phyloP scores from a whole-genome alignment of 2,329 filamentous ascomycete species.

The Talaromyces sp. region DNA sequence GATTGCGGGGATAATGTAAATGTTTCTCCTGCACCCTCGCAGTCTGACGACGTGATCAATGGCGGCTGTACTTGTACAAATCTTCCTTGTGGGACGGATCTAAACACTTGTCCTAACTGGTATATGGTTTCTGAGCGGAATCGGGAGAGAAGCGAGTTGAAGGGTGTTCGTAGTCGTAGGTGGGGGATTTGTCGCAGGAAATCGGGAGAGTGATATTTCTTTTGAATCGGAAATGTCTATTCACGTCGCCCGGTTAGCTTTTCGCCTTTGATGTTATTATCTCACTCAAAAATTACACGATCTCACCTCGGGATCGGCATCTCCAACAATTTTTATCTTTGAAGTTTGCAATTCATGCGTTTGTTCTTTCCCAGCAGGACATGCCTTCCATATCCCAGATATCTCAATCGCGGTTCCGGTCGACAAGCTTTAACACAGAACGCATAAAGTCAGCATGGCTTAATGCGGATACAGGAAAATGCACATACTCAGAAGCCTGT shows the following conservation, averaged over 20 bases:
- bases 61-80: conserved; percentile 73
- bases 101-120: conserved; percentile 70
- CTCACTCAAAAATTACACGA: background rate
- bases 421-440: conserved; percentile 70
- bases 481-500: conserved; percentile 65
- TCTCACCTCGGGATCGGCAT: conserved; percentile 71
- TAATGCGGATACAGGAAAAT: background rate
- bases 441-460: background rate
- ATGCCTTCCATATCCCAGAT: conserved; percentile 69
- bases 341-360: conserved; percentile 75
- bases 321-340: conserved; percentile 64
- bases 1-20: conserved; percentile 61
- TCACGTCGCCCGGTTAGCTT: conserved; percentile 10
- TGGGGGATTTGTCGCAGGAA: conserved; percentile 86
- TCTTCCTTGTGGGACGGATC: conserved; percentile 54
- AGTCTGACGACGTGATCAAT: conserved; percentile 93
- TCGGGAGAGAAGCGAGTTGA: conserved; percentile 73
- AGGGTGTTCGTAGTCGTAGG: conserved; percentile 72
- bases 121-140: conserved; percentile 76
- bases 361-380: conserved; percentile 61
- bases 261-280: conserved; percentile 11
- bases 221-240: conserved; percentile 87
- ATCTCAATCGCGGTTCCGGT: conserved; percentile 76
- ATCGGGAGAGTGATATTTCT: conserved; percentile 88
- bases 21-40: conserved; percentile 91